Evolutionary conservation across 805 yeast species (phyloP).

Genomic region (Saccharomycopsis sp.): DNA sequence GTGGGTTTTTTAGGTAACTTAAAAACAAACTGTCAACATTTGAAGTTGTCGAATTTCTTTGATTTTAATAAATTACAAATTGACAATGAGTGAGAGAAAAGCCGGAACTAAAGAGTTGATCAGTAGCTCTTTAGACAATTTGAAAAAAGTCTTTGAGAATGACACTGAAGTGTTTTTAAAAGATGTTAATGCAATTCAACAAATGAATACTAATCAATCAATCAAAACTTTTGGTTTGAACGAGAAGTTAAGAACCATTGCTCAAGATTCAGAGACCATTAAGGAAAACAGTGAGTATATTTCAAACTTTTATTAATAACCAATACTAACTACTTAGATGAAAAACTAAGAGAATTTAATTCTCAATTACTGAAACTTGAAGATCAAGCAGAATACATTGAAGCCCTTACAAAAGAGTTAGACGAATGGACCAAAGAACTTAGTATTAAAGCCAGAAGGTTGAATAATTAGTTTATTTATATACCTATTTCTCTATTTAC

Average conservation of each 20-base stretch:
- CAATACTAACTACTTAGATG: conserved; percentile 18
- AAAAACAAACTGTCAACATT: too few species aligned
- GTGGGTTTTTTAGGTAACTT: too few species aligned
- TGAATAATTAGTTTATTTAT: neutral
- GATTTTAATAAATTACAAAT: neutral
- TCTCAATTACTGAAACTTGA: conserved; percentile 26
- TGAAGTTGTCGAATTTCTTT: too few species aligned
- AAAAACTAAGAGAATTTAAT: conserved; percentile 24
- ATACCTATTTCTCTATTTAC: conserved; percentile 42
- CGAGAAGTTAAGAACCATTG: conserved; percentile 26
- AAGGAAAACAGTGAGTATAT: conserved; percentile 19
- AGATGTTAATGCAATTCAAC: conserved; percentile 40
- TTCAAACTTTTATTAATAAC: too few species aligned
- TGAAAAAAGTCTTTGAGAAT: conserved; percentile 27
- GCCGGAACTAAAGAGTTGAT: conserved; percentile 17
- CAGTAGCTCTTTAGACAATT: conserved; percentile 24
- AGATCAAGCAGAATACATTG: conserved; percentile 30
- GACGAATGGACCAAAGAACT: conserved; percentile 54
- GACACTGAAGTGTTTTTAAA: conserved; percentile 30
- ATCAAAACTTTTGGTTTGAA: conserved; percentile 40
- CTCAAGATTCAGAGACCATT: conserved; percentile 19
- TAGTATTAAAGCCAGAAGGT: conserved; percentile 31
- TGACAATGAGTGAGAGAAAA: neutral
- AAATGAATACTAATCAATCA: conserved; percentile 48
- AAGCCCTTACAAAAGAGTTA: conserved; percentile 40